Base-by-base conservation (phyloP, 2,329 filamentous ascomycete genomes). In the Xylaria digitata region DNA sequence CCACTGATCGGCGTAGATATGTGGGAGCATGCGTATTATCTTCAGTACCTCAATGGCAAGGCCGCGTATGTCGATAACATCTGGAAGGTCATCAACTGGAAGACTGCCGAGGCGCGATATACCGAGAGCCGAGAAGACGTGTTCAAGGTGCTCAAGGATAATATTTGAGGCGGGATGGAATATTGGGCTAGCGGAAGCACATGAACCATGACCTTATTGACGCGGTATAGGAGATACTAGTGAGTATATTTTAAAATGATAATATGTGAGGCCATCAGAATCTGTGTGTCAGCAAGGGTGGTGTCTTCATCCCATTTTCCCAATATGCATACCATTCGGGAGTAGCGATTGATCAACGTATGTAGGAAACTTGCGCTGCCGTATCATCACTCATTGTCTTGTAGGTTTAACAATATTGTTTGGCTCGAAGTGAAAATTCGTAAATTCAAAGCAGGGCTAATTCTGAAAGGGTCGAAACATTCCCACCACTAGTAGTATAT, bases 21-120 rank as follows among this genome's bases (percentile, higher is more conserved):
- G 88, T 96, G 93, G 93, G 93, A 97, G 82, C 93, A 97, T 82
- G 93, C 93, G 0, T 97, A 96, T 77, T 97, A 97, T 76, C 81
- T 96, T 19, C 92, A 92, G 87, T 94, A 93, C 73, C 82, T 90
- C 65, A 94, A 94, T 74, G 88, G 89, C 66, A 93, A 93, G 79
- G 89, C 89, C 0, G 87, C 88, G 0, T 94, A 94, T 73, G 85
- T 93, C 6, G 86, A 91, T 67, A 91, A 91, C 69, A 91, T 93
- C 72, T 94, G 91, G 91, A 88, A 88, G 40, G 87, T 94, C 37
- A 88, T 94, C 75, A 93, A 93, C 81, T 94, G 91, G 92, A 87
- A 89, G 80, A 89, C 85, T 5, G 86, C 88, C 1, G 90, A 92
- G 80, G 79, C 83, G 65, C 84, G 91, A 34, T 92, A 87, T 77